Evolutionary conservation across 2,329 filamentous ascomycete species (phyloP).

Genomic region (Lachnellula willkommii): DNA sequence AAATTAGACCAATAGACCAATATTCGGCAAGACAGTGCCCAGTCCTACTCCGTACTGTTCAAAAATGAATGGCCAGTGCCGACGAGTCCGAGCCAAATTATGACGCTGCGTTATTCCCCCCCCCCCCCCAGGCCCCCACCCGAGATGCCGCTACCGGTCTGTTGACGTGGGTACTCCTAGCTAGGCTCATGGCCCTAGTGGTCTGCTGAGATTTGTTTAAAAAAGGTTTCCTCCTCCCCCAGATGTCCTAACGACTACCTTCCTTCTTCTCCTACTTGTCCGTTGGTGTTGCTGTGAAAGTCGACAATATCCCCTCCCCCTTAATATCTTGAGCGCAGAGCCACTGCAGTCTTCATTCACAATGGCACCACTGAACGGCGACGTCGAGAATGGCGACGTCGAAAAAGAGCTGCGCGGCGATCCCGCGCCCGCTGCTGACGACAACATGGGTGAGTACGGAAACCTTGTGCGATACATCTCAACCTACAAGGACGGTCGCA

Average conservation of each 20-base stretch:
- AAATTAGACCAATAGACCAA: background rate
- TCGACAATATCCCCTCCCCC: conserved; percentile 5
- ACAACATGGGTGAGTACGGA: conserved; percentile 53
- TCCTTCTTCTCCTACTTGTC: conserved; percentile 6
- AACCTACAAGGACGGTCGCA: conserved; percentile 57
- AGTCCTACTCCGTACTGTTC: background rate
- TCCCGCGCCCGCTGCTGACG: conserved; percentile 16
- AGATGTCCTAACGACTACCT: background rate
- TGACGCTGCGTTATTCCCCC: conserved; percentile 3
- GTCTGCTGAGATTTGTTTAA: background rate
- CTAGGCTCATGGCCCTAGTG: background rate
- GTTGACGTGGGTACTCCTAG: background rate
- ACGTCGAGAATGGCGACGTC: conserved; percentile 23
- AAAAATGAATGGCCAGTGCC: conserved; percentile 1
- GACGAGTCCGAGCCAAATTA: conserved; percentile 13
- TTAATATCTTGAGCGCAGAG: background rate
- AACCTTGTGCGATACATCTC: conserved; percentile 63
- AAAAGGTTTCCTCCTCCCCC: conserved; percentile 5
- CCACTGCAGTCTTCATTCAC: conserved; percentile 3
- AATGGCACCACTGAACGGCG: conserved; percentile 21
- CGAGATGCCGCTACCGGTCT: conserved; percentile 3
- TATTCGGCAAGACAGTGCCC: background rate
- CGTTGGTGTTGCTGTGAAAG: background rate
- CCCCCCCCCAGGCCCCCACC: background rate
- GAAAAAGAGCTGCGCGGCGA: conserved; percentile 16